Base-by-base conservation (phyloP, 352 stramenopile genomes). In the Phytophthora gonapodyides region DNA sequence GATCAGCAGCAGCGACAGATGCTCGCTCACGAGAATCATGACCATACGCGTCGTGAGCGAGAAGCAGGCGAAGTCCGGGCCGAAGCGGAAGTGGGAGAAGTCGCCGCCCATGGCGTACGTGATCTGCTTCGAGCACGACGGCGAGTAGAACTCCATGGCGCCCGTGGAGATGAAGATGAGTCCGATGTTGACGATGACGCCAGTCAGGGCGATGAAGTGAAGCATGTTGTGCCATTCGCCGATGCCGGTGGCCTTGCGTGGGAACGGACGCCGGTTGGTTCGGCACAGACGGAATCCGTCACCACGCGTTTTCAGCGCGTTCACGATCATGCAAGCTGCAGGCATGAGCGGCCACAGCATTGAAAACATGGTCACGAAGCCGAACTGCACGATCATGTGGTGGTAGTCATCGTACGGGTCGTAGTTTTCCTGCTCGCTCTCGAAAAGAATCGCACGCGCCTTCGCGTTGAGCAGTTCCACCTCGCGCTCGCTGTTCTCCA, bases 281-380 rank as follows among this genome's bases (percentile, higher is more conserved):
- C 76, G 73, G 41, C 84, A 94, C 17, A 94, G 38, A 3, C 84
- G 82, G 51, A 87, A 94, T 6, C 79, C 82, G 42, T 94, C 84
- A 21, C 82, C 82, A 19, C 84, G 84, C 10, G 86, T 84, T 57
- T 94, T 94, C 38, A 94, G 76, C 34, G 82, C 81, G 43, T 94
- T 94, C 19, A 94, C 74, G 33, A 89, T 42, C 65, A 94, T 87
- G 34, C 84, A 94, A 12, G 71, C 81, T 24, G 80, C 70, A 27
- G 84, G 84, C 84, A 94, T 94, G 13, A 82, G 73, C 27, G 84
- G 84, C 84, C 84, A 94, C 24, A 94, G 66, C 73, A 87, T 94
- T 24, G 82, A 92, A 52, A 94, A 94, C 84, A 94, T 94, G 58
- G 92, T 82, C 13, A 92, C 82, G 49, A 94, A 94, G 40, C 84